Conservation (phyloP, 768 basidiomycete species). For the Lactifluus piperatus region DNA sequence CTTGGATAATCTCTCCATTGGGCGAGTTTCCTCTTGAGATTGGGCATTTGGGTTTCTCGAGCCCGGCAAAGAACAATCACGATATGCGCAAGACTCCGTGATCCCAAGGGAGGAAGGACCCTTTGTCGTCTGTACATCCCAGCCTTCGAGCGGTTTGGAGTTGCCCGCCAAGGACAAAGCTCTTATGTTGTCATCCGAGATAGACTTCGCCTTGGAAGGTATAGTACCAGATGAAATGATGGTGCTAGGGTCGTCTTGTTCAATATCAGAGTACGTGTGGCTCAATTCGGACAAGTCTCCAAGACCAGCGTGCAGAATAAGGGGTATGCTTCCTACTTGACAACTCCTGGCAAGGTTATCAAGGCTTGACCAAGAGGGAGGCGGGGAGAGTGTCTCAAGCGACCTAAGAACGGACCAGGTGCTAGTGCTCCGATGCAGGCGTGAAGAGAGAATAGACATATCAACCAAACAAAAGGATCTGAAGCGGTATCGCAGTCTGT, state of each 20-base stretch:
- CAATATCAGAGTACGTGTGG: neutral
- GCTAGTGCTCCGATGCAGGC: slow-evolving; percentile 7
- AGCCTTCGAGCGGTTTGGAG: neutral
- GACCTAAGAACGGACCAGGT: slow-evolving; percentile 13
- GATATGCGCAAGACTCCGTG: neutral
- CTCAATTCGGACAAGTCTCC: neutral
- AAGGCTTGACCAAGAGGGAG: slow-evolving; percentile 16
- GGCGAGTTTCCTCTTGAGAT: neutral
- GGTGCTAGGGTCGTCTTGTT: neutral
- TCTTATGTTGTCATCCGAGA: neutral
- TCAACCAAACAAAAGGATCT: neutral
- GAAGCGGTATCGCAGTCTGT: neutral
- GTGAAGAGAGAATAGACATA: slow-evolving; percentile 3
- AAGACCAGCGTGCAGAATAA: slow-evolving; percentile 11
- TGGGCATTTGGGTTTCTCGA: neutral
- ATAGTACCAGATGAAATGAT: neutral
- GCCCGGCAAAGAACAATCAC: neutral
- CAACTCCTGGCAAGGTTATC: slow-evolving; percentile 1
- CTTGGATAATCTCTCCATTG: neutral
- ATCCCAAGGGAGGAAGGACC: neutral
- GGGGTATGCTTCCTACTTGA: slow-evolving; percentile 18
- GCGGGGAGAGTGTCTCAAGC: slow-evolving; percentile 14
- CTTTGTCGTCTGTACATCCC: neutral
- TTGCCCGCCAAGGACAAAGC: neutral
- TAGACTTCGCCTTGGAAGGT: neutral